Percentiles rank a stretch among this genome's conserved stretches.
Conservation (phyloP, 176 grass and related monocot genomes). For the Oryza meridionalis region DNA sequence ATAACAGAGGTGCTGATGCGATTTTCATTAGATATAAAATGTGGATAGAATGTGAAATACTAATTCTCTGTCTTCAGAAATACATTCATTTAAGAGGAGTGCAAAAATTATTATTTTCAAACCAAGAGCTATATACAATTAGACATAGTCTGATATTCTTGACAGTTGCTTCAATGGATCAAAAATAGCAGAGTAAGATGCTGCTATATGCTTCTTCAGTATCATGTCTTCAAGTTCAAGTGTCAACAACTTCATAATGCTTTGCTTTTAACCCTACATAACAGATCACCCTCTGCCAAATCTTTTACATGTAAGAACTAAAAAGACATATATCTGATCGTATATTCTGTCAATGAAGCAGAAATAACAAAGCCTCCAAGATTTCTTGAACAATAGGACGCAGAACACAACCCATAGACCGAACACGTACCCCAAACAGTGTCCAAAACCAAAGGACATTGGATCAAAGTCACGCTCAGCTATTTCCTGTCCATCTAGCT, state of each 20-base stretch:
- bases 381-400: constrained; percentile 22
- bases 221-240: too few relatives aligned
- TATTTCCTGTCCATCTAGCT: background rate
- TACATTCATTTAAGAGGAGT: background rate
- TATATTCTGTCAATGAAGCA: constrained; percentile 4
- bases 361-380: constrained; percentile 34
- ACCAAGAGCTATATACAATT: background rate
- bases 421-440: constrained; percentile 22
- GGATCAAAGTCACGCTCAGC: background rate
- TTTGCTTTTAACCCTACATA: too few relatives aligned
- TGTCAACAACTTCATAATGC: too few relatives aligned
- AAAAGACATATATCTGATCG: background rate
- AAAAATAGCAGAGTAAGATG: background rate
- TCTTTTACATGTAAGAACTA: constrained; percentile 4
- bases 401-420: constrained; percentile 42
- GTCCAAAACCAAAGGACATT: constrained; percentile 4
- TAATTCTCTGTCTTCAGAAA: background rate
- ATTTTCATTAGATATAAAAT: too few relatives aligned
- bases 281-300: background rate
- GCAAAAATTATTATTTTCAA: background rate
- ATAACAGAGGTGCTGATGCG: too few relatives aligned
- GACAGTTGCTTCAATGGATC: background rate
- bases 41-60: too few relatives aligned
- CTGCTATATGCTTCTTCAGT: too few relatives aligned
- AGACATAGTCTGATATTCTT: background rate